phyloP scores from a whole-genome alignment of 768 basidiomycete genomes.

The Phlebiopsis gigantea region DNA sequence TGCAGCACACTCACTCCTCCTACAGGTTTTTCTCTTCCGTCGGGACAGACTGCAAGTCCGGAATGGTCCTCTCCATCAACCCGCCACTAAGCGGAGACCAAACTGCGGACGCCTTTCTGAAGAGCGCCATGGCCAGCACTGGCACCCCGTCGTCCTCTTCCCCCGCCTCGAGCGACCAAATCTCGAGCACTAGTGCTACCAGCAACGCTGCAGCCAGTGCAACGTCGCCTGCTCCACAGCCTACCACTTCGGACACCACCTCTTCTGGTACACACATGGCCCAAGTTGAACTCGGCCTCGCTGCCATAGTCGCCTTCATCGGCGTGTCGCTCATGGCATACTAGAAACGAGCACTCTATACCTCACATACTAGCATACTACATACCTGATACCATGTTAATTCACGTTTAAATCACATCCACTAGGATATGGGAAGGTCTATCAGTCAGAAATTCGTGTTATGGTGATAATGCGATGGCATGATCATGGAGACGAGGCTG shows the following conservation, averaged over 20 bases:
- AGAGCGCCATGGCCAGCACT: slow-evolving; percentile 9
- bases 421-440: too few relatives aligned
- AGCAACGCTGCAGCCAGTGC: neutral
- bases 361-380: neutral
- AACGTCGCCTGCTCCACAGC: neutral
- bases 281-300: slow-evolving; percentile 7
- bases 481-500: too few relatives aligned
- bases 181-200: neutral
- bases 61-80: slow-evolving; percentile 17
- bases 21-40: slow-evolving; percentile 16
- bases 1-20: neutral
- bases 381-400: neutral
- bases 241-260: neutral
- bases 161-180: neutral
- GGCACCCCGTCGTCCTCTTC: neutral
- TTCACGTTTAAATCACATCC: neutral
- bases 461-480: too few relatives aligned
- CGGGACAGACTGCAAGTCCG: slow-evolving; percentile 12
- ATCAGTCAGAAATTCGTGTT: too few relatives aligned
- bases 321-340: slow-evolving; percentile 5
- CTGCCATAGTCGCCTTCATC: slow-evolving; percentile 8
- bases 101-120: slow-evolving; percentile 12
- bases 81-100: slow-evolving; percentile 11
- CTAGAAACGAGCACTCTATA: neutral
- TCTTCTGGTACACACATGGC: neutral